Evolutionary conservation across 1,284 basidiomycete species (phyloP).

Genomic region (Apiotrichum veenhuisii): DNA sequence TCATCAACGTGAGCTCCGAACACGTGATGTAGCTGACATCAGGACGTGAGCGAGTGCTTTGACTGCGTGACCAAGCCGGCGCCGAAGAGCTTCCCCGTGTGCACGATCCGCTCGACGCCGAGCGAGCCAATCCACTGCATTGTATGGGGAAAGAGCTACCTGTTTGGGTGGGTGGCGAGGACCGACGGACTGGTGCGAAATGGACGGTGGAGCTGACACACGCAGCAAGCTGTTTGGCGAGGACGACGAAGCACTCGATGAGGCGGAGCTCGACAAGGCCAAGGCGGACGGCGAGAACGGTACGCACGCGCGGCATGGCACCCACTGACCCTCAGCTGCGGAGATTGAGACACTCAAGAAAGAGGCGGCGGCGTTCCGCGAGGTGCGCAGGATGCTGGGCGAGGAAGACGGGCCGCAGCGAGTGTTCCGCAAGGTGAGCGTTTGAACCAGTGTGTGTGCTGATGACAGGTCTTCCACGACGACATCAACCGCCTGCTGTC

Average conservation of each 20-base stretch:
- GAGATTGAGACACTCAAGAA: slow-evolving; percentile 86
- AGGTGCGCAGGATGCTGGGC: slow-evolving; percentile 59
- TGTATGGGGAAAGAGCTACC: slow-evolving; percentile 97
- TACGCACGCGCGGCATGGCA: slow-evolving; percentile 49
- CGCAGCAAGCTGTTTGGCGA: slow-evolving; percentile 88
- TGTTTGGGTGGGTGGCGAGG: slow-evolving; percentile 64
- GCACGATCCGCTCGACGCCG: slow-evolving; percentile 96
- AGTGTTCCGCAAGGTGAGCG: slow-evolving; percentile 76
- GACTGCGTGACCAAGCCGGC: slow-evolving; percentile 85
- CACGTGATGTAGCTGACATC: background rate
- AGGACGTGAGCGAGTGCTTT: slow-evolving; percentile 86
- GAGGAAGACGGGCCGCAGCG: slow-evolving; percentile 61
- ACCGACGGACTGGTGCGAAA: slow-evolving; percentile 33
- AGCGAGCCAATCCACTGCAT: slow-evolving; percentile 98
- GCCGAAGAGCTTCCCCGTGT: slow-evolving; percentile 93
- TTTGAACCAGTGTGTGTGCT: background rate
- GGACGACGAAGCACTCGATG: slow-evolving; percentile 60
- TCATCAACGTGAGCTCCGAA: slow-evolving; percentile 51
- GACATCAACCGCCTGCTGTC: slow-evolving; percentile 85
- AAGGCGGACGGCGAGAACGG: slow-evolving; percentile 66
- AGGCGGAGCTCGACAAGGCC: slow-evolving; percentile 52
- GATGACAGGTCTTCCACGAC: slow-evolving; percentile 69
- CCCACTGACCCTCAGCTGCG: slow-evolving; percentile 57
- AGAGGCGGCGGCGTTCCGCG: slow-evolving; percentile 82
- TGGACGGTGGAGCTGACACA: too few relatives aligned